These are phyloP conservation scores for Brassica cretica DNA, from an alignment of 345 rosid genomes.

Conservation along the genomic window DNA sequence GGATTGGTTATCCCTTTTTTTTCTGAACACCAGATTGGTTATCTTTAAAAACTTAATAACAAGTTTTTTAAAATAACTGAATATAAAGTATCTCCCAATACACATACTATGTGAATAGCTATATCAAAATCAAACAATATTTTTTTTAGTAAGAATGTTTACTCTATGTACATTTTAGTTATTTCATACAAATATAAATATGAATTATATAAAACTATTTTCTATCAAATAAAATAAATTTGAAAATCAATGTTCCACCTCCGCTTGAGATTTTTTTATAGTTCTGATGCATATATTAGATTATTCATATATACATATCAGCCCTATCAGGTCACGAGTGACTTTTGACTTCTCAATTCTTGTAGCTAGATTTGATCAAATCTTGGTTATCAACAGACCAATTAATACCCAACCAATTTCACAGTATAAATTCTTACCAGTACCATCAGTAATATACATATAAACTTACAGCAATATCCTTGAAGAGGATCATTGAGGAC, in stretches of 20 bases:
- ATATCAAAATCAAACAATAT: background rate
- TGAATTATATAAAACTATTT: background rate
- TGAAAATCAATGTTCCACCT: background rate
- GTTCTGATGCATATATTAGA: background rate
- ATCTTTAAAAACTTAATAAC: background rate
- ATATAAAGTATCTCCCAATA: background rate
- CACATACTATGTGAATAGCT: background rate
- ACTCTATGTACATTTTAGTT: background rate
- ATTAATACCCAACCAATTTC: conserved; percentile 32
- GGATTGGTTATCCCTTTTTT: too few relatives aligned
- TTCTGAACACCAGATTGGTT: background rate
- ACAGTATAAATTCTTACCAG: conserved; percentile 20
- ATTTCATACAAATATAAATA: background rate
- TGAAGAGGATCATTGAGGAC: background rate
- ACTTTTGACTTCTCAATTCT: conserved; percentile 30
- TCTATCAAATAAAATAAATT: background rate
- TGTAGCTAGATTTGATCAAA: conserved; percentile 30
- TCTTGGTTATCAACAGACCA: conserved; percentile 14
- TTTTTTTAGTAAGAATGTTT: background rate
- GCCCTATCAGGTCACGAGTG: conserved; percentile 24
- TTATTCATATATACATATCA: conserved; percentile 6
- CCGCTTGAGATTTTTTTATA: conserved; percentile 1
- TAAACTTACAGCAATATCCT: background rate
- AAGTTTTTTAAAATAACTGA: background rate
- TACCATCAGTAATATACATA: background rate